These are phyloP conservation scores for Drechmeria coniospora DNA, from an alignment of 2,329 filamentous ascomycete genomes.

Conservation along the genomic window DNA sequence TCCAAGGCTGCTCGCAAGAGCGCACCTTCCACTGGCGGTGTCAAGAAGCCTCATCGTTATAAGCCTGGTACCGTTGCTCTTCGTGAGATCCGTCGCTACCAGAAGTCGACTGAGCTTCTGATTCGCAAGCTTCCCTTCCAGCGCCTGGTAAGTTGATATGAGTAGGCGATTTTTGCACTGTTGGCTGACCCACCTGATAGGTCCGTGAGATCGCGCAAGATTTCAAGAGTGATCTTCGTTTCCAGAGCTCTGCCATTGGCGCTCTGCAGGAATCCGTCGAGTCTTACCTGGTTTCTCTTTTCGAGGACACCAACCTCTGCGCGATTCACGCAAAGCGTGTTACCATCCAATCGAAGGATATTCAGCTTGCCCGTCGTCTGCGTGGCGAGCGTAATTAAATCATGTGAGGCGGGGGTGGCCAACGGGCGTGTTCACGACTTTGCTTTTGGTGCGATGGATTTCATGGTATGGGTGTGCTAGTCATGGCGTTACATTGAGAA, in stretches of 20 bases:
- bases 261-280: slow-evolving; percentile 97
- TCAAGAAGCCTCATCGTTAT: slow-evolving; percentile 88
- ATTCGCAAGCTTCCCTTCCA: slow-evolving; percentile 98
- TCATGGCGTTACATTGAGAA: slow-evolving; percentile 29
- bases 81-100: slow-evolving; percentile 96
- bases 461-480: slow-evolving; percentile 26
- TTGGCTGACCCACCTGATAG: slow-evolving; percentile 15
- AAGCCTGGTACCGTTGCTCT: slow-evolving; percentile 94
- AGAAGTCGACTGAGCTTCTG: slow-evolving; percentile 91
- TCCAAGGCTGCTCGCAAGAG: slow-evolving; percentile 99
- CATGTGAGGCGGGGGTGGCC: background rate
- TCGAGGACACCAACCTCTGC: slow-evolving; percentile 96
- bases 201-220: slow-evolving; percentile 92
- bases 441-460: slow-evolving; percentile 24
- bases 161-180: no score
- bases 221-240: slow-evolving; percentile 89
- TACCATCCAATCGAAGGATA: slow-evolving; percentile 95
- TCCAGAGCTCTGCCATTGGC: slow-evolving; percentile 96
- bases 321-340: slow-evolving; percentile 99
- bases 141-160: slow-evolving; percentile 60
- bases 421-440: slow-evolving; percentile 26
- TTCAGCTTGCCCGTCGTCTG: slow-evolving; percentile 89
- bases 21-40: slow-evolving; percentile 88
- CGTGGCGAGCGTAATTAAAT: slow-evolving; percentile 80
- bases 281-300: slow-evolving; percentile 95